phyloP scores from a whole-genome alignment of 2,329 filamentous ascomycete genomes.

The Penicillium sp. region DNA sequence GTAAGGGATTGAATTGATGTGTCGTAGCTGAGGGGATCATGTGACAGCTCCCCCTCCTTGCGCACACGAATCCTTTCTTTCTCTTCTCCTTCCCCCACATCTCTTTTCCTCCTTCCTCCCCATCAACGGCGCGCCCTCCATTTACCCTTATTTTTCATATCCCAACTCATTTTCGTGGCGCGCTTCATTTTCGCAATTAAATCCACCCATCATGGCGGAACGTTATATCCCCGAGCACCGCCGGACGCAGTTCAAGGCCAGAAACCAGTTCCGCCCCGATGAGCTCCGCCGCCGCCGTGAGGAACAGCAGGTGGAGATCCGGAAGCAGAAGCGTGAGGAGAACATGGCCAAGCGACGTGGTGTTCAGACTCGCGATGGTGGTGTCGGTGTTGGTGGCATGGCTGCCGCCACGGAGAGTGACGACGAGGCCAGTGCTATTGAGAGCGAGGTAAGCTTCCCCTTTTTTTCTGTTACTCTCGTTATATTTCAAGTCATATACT shows the following conservation, averaged over 20 bases:
- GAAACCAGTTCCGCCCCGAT: constrained; percentile 98
- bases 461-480: constrained; percentile 9
- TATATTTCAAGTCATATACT: not conserved
- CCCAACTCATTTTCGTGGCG: constrained; percentile 21
- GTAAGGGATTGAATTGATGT: not conserved
- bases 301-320: constrained; percentile 98
- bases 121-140: constrained; percentile 20
- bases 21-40: constrained; percentile 17
- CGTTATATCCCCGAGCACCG: constrained; percentile 99
- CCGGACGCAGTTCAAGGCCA: constrained; percentile 99
- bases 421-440: constrained; percentile 91
- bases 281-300: constrained; percentile 97
- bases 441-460: constrained; percentile 77
- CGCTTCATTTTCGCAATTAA: constrained; percentile 30
- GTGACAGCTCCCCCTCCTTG: constrained; percentile 23
- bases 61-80: constrained; percentile 27
- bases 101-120: constrained; percentile 15
- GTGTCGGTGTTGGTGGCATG: constrained; percentile 60
- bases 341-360: constrained; percentile 98
- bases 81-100: constrained; percentile 21
- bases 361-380: constrained; percentile 74
- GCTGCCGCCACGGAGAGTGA: constrained; percentile 94
- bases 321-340: constrained; percentile 97
- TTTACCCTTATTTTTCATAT: constrained; percentile 9
- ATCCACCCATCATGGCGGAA: constrained; percentile 74